Percentiles rank a stretch among this genome's conserved stretches.
Conservation (phyloP, 768 basidiomycete genomes). For the Lentinula boryana region DNA sequence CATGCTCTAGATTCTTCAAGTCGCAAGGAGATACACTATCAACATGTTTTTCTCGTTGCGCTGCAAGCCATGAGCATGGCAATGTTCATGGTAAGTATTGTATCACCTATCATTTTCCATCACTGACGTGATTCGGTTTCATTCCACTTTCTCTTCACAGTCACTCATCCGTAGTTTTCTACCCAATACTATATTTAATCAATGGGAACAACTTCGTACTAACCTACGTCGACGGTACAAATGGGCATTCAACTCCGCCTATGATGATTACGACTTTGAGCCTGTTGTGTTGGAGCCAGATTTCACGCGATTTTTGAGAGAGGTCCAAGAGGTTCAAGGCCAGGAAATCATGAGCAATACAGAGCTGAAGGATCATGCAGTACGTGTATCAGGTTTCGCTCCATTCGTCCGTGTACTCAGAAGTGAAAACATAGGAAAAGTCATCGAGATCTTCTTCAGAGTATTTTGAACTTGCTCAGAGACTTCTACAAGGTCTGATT, state of each 20-base stretch:
- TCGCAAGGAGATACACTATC: slow-evolving; percentile 42
- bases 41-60: slow-evolving; percentile 46
- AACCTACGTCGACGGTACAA: not conserved
- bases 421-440: not conserved
- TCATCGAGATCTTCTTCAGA: not conserved
- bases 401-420: not conserved
- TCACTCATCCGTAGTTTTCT: not conserved
- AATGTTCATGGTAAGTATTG: slow-evolving; percentile 43
- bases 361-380: not conserved
- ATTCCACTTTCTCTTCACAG: not conserved
- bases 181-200: not conserved
- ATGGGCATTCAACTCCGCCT: not conserved
- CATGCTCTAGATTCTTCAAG: slow-evolving; percentile 29
- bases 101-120: not conserved
- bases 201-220: slow-evolving; percentile 5
- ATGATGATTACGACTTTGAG: not conserved
- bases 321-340: not conserved
- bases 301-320: not conserved
- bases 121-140: not conserved
- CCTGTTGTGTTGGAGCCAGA: not conserved
- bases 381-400: not conserved
- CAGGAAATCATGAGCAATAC: too few species aligned
- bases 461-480: not conserved
- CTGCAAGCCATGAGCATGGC: slow-evolving; percentile 51
- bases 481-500: not conserved